Percentiles rank a stretch among this genome's conserved stretches.
Evolutionary conservation across 192 early-diverging fungal genomes (phyloP).

Genomic region (Diversispora epigaea): DNA sequence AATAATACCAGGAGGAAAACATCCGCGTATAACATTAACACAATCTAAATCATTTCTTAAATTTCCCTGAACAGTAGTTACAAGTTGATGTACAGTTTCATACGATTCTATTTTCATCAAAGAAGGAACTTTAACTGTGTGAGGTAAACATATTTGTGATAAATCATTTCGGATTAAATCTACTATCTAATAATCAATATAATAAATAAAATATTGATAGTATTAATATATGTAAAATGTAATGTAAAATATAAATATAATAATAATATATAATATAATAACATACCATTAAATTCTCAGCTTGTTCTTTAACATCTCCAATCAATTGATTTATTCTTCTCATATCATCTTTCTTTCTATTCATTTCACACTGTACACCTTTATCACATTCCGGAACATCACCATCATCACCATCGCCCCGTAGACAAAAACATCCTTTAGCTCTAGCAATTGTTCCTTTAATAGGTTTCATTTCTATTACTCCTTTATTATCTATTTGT

Average conservation of each 20-base stretch:
- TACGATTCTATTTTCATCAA: constrained; percentile 91
- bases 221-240: too few species aligned
- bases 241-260: too few species aligned
- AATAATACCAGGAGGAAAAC: constrained; percentile 79
- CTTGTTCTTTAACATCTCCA: constrained; percentile 82
- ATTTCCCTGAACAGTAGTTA: constrained; percentile 75
- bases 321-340: constrained; percentile 49
- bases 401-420: too few species aligned
- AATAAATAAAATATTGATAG: background rate
- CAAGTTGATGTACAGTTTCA: constrained; percentile 89
- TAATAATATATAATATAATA: background rate
- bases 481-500: constrained; percentile 41
- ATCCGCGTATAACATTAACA: constrained; percentile 68
- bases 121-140: constrained; percentile 70
- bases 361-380: constrained; percentile 38
- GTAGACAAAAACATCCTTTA: constrained; percentile 45
- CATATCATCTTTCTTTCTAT: constrained; percentile 40
- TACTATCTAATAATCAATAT: constrained; percentile 66
- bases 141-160: constrained; percentile 65
- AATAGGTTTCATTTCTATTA: constrained; percentile 93
- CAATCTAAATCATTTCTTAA: constrained; percentile 59
- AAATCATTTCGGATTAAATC: constrained; percentile 95
- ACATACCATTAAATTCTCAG: constrained; percentile 92
- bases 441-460: constrained; percentile 77
- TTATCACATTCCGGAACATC: constrained; percentile 37